phyloP scores from a whole-genome alignment of 306 rosid species.

The Quercus wislizeni region DNA sequence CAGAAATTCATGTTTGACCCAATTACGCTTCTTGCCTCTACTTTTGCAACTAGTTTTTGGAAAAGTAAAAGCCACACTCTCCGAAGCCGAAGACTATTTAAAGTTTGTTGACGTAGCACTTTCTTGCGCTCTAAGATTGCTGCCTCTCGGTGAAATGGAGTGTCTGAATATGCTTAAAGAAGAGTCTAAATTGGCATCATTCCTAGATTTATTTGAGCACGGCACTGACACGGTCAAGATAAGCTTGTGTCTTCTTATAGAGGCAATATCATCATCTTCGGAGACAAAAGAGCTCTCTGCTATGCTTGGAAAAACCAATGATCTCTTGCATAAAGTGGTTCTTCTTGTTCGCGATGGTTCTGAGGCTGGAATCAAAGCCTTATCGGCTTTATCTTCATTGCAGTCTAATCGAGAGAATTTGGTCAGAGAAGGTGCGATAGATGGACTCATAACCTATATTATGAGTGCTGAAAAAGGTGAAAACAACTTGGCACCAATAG shows the following conservation, averaged over 20 bases:
- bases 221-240: constrained; percentile 44
- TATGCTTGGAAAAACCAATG: constrained; percentile 39
- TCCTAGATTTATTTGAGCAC: constrained; percentile 40
- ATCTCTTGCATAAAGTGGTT: constrained; percentile 43
- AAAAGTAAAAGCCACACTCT: constrained; percentile 14
- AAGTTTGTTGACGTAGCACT: constrained; percentile 55
- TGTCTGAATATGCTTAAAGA: constrained; percentile 47
- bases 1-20: constrained; percentile 47
- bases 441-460: constrained; percentile 55
- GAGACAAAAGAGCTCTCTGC: constrained; percentile 38
- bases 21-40: constrained; percentile 63
- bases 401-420: constrained; percentile 42
- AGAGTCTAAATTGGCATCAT: constrained; percentile 39
- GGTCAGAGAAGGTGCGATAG: constrained; percentile 50
- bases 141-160: constrained; percentile 38
- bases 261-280: constrained; percentile 39
- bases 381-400: constrained; percentile 45
- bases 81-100: constrained; percentile 27
- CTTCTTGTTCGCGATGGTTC: constrained; percentile 20
- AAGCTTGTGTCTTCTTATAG: constrained; percentile 52
- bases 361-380: constrained; percentile 52
- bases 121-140: constrained; percentile 38
- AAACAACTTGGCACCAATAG: constrained; percentile 36
- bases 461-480: constrained; percentile 36
- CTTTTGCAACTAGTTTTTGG: constrained; percentile 60